Base-by-base conservation (phyloP, 148 eudicot genomes). In the Polygonum aviculare region DNA sequence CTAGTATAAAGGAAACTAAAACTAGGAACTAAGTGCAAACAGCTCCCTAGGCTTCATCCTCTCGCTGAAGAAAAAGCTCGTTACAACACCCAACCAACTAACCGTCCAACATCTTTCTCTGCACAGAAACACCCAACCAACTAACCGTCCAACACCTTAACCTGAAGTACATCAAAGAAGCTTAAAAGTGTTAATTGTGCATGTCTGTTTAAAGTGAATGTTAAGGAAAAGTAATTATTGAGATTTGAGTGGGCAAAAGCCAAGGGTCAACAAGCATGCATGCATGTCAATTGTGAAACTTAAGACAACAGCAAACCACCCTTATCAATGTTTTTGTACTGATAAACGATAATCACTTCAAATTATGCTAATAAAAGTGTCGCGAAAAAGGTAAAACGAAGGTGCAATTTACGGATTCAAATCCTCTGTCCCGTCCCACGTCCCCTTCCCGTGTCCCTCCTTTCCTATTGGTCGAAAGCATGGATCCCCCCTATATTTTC, bases 241-340 rank as follows among this genome's bases (percentile, higher is more conserved):
- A 67, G 44, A 67, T 67, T 67, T 67, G 45, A 67, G 69, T 60
- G 3, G 69, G 36, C 36, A 26, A 11, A 60, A 60, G 36, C 36
- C 36, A 59, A 11, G 38, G 39, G 31, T 16, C 26, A 60, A 60
- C 69, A 60, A 67, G 72, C 45, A 67, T 38, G 72, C 45, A 67
- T 38, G 72, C 72, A 67, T 67, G 72, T 21, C 44, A 10, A 67
- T 67, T 67, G 44, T 67, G 72, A 67, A 67, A 16, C 72, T 67
- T 67, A 16, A 67, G 72, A 67, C 72, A 35, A 36, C 72, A 67
- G 72, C 72, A 67, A 67, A 67, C 36, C 72, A 67, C 38, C 72
- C 45, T 16, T 36, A 67, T 67, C 72, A 67, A 67, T 67, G 72
- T 36, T 67, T 63, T 67, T 67, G 19, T 35, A 15, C 21, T 36